Conservation (phyloP, 306 rosid genomes). For the Vigna radiata region DNA sequence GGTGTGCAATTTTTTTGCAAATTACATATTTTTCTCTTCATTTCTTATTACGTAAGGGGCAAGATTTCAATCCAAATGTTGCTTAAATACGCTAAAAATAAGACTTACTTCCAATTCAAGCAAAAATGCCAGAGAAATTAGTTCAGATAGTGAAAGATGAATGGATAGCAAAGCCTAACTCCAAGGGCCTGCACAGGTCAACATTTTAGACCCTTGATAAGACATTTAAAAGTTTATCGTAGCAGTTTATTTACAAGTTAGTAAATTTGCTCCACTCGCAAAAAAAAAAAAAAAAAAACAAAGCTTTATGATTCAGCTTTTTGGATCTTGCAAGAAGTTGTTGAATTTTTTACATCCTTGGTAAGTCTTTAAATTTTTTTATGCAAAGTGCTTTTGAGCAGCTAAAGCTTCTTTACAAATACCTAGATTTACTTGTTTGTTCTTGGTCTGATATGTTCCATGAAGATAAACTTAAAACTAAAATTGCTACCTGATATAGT, state of each 20-base stretch:
- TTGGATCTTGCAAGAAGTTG: constrained; percentile 24
- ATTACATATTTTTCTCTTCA: too few species aligned
- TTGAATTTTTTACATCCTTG: too few species aligned
- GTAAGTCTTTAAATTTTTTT: constrained; percentile 15
- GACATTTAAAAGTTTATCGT: background rate
- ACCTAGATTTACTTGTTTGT: background rate
- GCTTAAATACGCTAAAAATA: constrained; percentile 18
- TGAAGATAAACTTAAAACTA: constrained; percentile 3
- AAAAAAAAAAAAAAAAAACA: background rate
- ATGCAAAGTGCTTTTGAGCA: constrained; percentile 1
- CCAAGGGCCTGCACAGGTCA: too few species aligned
- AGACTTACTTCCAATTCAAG: constrained; percentile 31
- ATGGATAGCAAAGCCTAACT: background rate
- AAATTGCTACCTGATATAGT: background rate
- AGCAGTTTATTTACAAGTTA: constrained; percentile 2
- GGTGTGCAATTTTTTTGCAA: background rate
- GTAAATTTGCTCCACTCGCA: constrained; percentile 30
- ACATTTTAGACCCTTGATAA: constrained; percentile 8
- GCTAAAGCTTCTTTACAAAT: constrained; percentile 26
- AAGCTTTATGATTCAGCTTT: background rate
- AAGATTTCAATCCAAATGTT: too few species aligned
- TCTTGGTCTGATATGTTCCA: background rate
- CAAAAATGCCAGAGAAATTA: constrained; percentile 22
- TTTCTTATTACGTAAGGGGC: too few species aligned
- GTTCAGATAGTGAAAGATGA: background rate